Conservation (phyloP, 257 asterid species). For the Solanum pinnatisectum region DNA sequence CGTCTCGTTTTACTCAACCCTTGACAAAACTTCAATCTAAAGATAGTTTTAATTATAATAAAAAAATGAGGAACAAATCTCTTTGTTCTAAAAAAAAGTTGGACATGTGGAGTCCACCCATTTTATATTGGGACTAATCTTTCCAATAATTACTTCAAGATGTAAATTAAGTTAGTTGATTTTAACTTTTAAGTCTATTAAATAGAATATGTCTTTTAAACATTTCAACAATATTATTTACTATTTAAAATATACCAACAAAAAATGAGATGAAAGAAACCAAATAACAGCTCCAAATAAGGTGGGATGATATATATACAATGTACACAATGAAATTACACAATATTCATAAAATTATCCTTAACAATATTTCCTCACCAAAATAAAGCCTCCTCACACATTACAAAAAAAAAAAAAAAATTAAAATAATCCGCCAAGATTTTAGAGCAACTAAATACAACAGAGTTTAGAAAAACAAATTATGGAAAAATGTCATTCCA, state of each 20-base stretch:
- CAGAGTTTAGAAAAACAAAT: background rate
- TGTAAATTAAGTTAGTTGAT: background rate
- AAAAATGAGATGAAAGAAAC: background rate
- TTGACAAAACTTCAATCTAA: background rate
- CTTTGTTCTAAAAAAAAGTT: background rate
- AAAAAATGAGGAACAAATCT: background rate
- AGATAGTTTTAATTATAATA: background rate
- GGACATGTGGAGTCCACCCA: background rate
- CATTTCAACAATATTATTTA: background rate
- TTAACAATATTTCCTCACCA: background rate
- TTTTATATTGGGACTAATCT: background rate
- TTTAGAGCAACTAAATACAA: background rate
- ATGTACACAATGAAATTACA: background rate
- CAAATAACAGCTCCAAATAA: background rate
- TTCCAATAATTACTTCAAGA: background rate
- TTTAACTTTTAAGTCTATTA: background rate
- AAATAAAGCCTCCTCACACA: background rate
- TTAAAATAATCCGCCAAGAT: background rate
- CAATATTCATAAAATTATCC: background rate
- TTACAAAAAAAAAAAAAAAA: background rate
- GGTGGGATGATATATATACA: background rate
- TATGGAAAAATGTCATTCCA: slow-evolving; percentile 33
- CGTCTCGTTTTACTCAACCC: background rate
- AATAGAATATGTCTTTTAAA: background rate
- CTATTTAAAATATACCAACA: background rate